Conservation (phyloP, 2,329 filamentous ascomycete genomes). For the Ophiocordyceps camponoti-leonardi region DNA sequence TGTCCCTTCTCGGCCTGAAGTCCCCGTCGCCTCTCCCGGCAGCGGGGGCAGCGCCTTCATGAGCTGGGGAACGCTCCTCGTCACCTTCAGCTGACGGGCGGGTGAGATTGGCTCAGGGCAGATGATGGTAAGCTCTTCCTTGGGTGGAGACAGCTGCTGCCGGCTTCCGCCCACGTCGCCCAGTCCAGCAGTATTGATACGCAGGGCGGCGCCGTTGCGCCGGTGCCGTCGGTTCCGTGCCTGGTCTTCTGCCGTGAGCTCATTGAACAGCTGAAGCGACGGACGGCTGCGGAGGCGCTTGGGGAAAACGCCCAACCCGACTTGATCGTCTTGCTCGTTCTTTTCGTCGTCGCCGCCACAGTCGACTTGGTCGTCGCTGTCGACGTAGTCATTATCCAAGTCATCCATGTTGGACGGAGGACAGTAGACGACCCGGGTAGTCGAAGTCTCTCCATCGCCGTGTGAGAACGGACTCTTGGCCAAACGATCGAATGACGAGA, state of each 20-base stretch:
- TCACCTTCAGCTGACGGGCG: slow-evolving; percentile 23
- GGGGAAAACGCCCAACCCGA: neutral
- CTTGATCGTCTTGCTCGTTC: neutral
- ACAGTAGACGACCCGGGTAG: neutral
- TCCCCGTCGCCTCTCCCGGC: slow-evolving; percentile 13
- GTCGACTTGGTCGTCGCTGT: neutral
- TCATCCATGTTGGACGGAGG: neutral
- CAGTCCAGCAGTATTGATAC: slow-evolving; percentile 6
- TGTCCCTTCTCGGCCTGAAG: neutral
- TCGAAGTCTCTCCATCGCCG: slow-evolving; percentile 3
- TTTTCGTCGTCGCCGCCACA: neutral
- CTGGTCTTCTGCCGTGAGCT: slow-evolving; percentile 1
- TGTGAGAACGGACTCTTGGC: slow-evolving; percentile 8
- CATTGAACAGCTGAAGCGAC: slow-evolving; percentile 1
- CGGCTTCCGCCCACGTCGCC: slow-evolving; percentile 1
- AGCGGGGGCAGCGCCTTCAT: slow-evolving; percentile 35
- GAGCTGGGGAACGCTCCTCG: slow-evolving; percentile 30
- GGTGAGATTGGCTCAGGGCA: slow-evolving; percentile 32
- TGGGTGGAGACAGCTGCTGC: slow-evolving; percentile 1
- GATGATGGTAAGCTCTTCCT: slow-evolving; percentile 15
- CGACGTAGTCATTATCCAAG: neutral
- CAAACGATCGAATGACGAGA: slow-evolving; percentile 12
- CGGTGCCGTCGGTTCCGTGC: slow-evolving; percentile 7
- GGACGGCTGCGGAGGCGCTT: neutral
- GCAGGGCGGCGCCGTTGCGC: slow-evolving; percentile 9